Evolutionary conservation across 306 rosid species (phyloP).

Genomic region (Acacia melanoxylon): DNA sequence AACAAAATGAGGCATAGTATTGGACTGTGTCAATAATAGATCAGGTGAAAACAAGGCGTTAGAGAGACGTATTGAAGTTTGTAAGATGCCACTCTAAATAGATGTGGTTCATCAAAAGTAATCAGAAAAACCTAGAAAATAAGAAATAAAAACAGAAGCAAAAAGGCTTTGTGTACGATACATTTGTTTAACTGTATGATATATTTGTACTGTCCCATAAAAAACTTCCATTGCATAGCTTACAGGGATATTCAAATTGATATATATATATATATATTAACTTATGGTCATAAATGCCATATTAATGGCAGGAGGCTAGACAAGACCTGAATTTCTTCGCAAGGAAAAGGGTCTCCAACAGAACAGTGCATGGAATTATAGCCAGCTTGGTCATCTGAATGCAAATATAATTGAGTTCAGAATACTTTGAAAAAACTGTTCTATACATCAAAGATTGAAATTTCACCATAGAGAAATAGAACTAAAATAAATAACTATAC

Average conservation of each 20-base stretch:
- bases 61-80: conserved; percentile 6
- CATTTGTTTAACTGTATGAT: background rate
- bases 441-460: conserved; percentile 16
- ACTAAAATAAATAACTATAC: conserved; percentile 18
- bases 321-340: conserved; percentile 56
- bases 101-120: background rate
- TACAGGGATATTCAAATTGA: background rate
- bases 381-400: conserved; percentile 69
- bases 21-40: background rate
- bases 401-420: conserved; percentile 36
- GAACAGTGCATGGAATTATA: conserved; percentile 59
- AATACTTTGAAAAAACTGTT: conserved; percentile 13
- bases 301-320: conserved; percentile 17
- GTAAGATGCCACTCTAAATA: background rate
- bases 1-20: background rate
- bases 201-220: background rate
- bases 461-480: conserved; percentile 10
- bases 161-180: background rate
- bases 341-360: conserved; percentile 54
- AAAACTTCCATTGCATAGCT: background rate
- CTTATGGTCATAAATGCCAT: conserved; percentile 20
- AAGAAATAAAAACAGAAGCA: background rate
- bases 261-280: background rate
- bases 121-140: background rate
- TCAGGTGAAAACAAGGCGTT: conserved; percentile 25